Conservation (phyloP, 2,329 filamentous ascomycete species). For the Beauveria medogensis region DNA sequence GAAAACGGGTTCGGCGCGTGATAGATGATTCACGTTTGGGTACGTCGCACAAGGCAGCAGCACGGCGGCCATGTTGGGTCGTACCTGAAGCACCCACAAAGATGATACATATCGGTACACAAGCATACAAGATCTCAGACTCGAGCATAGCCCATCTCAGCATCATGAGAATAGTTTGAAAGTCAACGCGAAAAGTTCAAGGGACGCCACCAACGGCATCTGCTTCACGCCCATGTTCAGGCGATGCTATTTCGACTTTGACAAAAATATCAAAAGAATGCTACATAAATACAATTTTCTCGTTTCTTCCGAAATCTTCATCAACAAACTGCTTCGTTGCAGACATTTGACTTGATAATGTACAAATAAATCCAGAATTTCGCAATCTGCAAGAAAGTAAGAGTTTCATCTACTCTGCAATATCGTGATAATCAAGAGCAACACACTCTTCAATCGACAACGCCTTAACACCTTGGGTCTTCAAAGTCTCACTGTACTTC, state of each 20-base stretch:
- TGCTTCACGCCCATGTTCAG: neutral
- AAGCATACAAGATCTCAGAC: too few species aligned
- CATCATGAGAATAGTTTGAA: neutral
- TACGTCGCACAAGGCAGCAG: neutral
- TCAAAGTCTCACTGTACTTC: conserved; percentile 1
- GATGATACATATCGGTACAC: neutral
- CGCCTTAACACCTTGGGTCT: conserved; percentile 1
- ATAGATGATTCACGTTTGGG: neutral
- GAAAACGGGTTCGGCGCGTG: neutral
- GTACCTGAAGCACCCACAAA: neutral
- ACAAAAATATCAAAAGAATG: neutral
- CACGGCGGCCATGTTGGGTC: neutral
- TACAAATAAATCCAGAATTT: neutral
- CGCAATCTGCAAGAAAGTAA: neutral
- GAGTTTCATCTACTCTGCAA: neutral
- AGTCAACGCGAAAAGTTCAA: too few species aligned
- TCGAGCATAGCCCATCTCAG: too few species aligned
- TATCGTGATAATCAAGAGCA: conserved; percentile 7
- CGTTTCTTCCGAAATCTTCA: too few species aligned
- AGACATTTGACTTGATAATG: neutral
- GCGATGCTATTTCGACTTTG: neutral
- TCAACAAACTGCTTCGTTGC: too few species aligned
- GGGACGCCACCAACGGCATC: neutral
- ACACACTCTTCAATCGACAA: conserved; percentile 8
- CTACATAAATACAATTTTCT: too few species aligned